Percentiles rank a stretch among this genome's conserved stretches.
These are phyloP conservation scores for Cladobotryum mycophilum DNA, from an alignment of 2,329 filamentous ascomycete genomes.

Conservation along the genomic window DNA sequence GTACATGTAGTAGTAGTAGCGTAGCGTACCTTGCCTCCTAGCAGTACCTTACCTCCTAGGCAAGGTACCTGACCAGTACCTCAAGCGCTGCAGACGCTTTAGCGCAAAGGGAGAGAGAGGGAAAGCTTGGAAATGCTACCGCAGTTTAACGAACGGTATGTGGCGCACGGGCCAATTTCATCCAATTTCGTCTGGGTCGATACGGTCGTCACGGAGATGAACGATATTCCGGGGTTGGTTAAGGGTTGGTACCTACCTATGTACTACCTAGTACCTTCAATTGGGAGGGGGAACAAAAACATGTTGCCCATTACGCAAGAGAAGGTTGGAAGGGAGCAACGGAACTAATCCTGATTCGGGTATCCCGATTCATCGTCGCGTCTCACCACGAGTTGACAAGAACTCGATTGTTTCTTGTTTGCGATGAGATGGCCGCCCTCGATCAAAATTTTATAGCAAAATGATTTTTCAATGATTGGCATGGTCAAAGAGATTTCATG, in stretches of 20 bases:
- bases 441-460: background rate
- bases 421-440: slow-evolving; percentile 1
- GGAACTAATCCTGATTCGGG: slow-evolving; percentile 11
- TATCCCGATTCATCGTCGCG: slow-evolving; percentile 9
- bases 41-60: too few species aligned
- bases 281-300: too few species aligned
- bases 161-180: slow-evolving; percentile 19
- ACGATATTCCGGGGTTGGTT: slow-evolving; percentile 18
- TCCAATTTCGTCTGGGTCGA: background rate
- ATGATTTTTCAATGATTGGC: too few species aligned
- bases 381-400: slow-evolving; percentile 11
- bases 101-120: slow-evolving; percentile 8
- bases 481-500: too few species aligned
- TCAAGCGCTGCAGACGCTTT: slow-evolving; percentile 13
- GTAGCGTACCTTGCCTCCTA: too few species aligned
- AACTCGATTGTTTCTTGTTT: slow-evolving; percentile 4
- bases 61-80: slow-evolving; percentile 4
- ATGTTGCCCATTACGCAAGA: slow-evolving; percentile 5
- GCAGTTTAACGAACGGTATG: slow-evolving; percentile 13
- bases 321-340: background rate
- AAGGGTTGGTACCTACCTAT: too few species aligned
- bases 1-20: too few species aligned
- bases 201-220: slow-evolving; percentile 30
- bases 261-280: too few species aligned
- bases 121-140: slow-evolving; percentile 4